Base-by-base conservation (phyloP, 345 rosid genomes). In the Kandelia obovata region DNA sequence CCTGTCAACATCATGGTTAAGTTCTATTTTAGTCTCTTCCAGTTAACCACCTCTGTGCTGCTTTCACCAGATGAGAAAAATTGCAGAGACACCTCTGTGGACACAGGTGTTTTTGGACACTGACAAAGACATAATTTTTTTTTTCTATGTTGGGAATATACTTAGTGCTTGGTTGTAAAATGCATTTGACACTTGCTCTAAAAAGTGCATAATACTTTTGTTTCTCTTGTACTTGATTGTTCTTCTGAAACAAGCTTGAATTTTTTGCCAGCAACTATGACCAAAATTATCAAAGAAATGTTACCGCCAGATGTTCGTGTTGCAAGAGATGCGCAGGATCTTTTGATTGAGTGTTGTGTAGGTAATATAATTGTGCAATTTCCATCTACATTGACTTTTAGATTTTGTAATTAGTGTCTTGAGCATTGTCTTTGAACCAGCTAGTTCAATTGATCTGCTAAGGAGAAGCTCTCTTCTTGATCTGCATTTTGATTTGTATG, bases 261-360 rank as follows among this genome's bases (percentile, higher is more conserved):
- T 34, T 52, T 3, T 60, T 59, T 70, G 66, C 65, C 94, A 96
- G 99, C 99, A 58, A 92, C 99, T 28, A 96, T 96, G 99, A 96
- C 98, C 62, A 96, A 96, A 84, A 96, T 96, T 58, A 96, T 96
- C 65, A 96, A 96, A 86, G 99, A 96, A 86, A 96, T 96, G 99
- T 66, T 96, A 69, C 99, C 99, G 0, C 92, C 98, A 31, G 99
- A 96, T 83, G 99, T 96, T 21, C 99, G 99, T 61, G 98, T 96
- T 66, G 99, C 99, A 68, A 88, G 99, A 79, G 99, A 96, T 77
- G 89, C 98, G 64, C 99, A 96, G 80, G 99, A 96, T 87, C 99
- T 96, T 74, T 79, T 96, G 64, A 96, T 92, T 31, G 99, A 96
- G 83, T 96, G 99, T 77, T 96, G 99, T 82, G 98, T 96, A 79